phyloP scores from a whole-genome alignment of 2,329 filamentous ascomycete species.

The Hypoxylon sp. region DNA sequence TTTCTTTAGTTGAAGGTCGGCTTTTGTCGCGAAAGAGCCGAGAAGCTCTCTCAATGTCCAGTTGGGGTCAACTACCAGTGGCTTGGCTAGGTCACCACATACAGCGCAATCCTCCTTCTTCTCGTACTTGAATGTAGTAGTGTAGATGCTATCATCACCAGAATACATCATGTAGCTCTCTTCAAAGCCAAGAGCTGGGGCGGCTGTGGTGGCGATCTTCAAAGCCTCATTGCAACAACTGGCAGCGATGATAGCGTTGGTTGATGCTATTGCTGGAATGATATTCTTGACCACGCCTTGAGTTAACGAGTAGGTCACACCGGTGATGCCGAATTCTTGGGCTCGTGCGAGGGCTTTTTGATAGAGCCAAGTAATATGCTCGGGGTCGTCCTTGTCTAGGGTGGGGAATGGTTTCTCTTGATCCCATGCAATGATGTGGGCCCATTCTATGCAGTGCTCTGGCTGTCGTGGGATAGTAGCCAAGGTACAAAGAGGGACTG shows the following conservation, averaged over 20 bases:
- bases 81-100: constrained; percentile 86
- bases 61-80: constrained; percentile 78
- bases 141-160: constrained; percentile 95
- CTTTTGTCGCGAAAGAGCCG: constrained; percentile 83
- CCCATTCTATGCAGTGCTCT: constrained; percentile 99
- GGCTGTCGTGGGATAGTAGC: constrained; percentile 97
- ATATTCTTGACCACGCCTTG: constrained; percentile 99
- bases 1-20: constrained; percentile 94
- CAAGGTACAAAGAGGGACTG: constrained; percentile 95
- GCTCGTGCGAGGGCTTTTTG: constrained; percentile 86
- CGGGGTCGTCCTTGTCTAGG: constrained; percentile 95
- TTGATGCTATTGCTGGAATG: constrained; percentile 97
- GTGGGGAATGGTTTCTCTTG: constrained; percentile 84
- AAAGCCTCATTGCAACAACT: constrained; percentile 97
- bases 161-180: constrained; percentile 99
- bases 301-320: constrained; percentile 94
- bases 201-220: constrained; percentile 89
- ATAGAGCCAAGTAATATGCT: constrained; percentile 98
- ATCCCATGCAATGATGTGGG: constrained; percentile 98
- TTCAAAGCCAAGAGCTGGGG: constrained; percentile 82
- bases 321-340: constrained; percentile 88
- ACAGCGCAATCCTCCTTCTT: constrained; percentile 96
- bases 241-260: constrained; percentile 96
- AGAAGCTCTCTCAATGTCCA: constrained; percentile 87
- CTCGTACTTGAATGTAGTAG: constrained; percentile 95